phyloP scores from a whole-genome alignment of 2,329 filamentous ascomycete species.

The Didymella keratinophila region DNA sequence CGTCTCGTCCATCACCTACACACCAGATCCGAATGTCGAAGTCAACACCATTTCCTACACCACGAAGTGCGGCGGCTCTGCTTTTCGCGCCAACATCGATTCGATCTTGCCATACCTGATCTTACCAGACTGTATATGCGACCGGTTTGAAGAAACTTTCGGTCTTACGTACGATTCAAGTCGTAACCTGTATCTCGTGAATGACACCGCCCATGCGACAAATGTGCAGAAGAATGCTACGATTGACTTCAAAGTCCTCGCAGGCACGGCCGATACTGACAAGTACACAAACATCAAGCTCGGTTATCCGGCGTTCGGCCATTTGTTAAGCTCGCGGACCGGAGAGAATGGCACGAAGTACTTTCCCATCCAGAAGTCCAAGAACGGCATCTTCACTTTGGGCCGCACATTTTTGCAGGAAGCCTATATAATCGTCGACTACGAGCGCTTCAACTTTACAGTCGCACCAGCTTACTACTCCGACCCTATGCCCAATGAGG shows the following conservation, averaged over 20 bases:
- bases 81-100: constrained; percentile 44
- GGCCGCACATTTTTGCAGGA: constrained; percentile 51
- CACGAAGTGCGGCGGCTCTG: background rate
- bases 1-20: constrained; percentile 37
- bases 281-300: constrained; percentile 34
- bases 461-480: constrained; percentile 38
- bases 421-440: constrained; percentile 50
- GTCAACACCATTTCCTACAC: background rate
- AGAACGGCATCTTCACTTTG: constrained; percentile 35
- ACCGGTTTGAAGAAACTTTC: constrained; percentile 48
- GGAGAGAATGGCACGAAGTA: constrained; percentile 31
- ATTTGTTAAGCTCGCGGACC: constrained; percentile 22
- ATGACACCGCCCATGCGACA: constrained; percentile 36
- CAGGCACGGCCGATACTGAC: constrained; percentile 11
- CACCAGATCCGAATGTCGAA: constrained; percentile 26
- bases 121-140: constrained; percentile 46
- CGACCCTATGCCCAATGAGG: constrained; percentile 29
- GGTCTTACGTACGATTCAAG: constrained; percentile 44
- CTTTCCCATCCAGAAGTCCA: constrained; percentile 44
- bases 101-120: constrained; percentile 50
- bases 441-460: constrained; percentile 47
- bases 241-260: constrained; percentile 35
- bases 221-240: constrained; percentile 39
- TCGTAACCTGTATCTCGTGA: constrained; percentile 42
- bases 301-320: constrained; percentile 43